These are phyloP conservation scores for Hygrophoropsis aurantiaca DNA, from an alignment of 768 basidiomycete species.

Conservation along the genomic window DNA sequence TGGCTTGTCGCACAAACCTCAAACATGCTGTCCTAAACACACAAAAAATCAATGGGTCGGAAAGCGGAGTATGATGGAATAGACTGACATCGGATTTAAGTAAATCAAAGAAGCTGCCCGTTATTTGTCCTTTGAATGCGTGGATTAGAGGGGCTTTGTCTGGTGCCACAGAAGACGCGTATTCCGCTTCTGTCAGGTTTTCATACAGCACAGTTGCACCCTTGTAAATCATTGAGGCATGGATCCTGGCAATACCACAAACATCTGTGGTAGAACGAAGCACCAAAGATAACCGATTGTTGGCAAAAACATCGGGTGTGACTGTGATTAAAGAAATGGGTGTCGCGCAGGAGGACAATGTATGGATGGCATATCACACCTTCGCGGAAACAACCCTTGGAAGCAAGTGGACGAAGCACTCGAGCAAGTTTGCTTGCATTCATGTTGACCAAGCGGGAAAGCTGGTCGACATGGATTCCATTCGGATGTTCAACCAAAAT, in stretches of 20 bases:
- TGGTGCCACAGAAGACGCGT: constrained; percentile 2
- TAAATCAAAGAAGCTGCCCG: constrained; percentile 1
- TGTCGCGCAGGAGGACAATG: neutral
- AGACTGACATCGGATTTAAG: constrained; percentile 1
- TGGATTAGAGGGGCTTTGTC: neutral
- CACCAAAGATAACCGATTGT: constrained; percentile 14
- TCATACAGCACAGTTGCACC: constrained; percentile 1
- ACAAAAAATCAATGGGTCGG: neutral
- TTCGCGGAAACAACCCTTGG: constrained; percentile 42
- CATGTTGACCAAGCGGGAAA: constrained; percentile 29
- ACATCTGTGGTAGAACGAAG: constrained; percentile 1
- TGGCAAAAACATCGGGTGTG: constrained; percentile 15
- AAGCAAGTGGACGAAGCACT: constrained; percentile 38
- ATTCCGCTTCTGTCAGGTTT: constrained; percentile 2
- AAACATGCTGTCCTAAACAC: neutral
- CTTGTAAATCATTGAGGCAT: neutral
- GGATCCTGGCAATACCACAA: neutral
- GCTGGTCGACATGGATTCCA: constrained; percentile 35
- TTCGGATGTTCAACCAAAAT: constrained; percentile 33
- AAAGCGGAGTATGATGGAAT: neutral
- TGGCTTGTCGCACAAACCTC: neutral
- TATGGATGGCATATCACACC: constrained; percentile 17
- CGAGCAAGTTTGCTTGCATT: constrained; percentile 37
- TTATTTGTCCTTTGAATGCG: neutral
- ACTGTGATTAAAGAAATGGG: constrained; percentile 7